Base-by-base conservation (phyloP, 2,329 filamentous ascomycete species). In the Chrysosporium queenslandicum region DNA sequence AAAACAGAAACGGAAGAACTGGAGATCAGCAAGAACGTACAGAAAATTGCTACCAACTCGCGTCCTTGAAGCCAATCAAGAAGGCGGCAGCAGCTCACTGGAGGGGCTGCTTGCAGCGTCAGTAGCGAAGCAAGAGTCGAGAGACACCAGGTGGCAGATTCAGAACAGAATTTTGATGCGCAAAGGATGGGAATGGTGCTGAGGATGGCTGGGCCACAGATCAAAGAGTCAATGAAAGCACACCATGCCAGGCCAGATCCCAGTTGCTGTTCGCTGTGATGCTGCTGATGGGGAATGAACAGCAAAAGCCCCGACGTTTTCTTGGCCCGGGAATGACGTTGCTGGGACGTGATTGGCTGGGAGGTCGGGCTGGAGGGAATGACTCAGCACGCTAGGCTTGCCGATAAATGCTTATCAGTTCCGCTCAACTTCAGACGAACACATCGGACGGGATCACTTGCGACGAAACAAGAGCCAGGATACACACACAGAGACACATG, bases 301-400 rank as follows among this genome's bases (percentile, higher is more conserved):
- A 42, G 48, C 48, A 43, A 42, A 51, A 37, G 30, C 30, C 9
- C 48, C 32, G 45, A 47, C 27, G n/a, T n/a, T 36, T 30, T 47
- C 45, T 47, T 47, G 48, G 21, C 47, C 39, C 4, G n/a, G 20
- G 30, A 49, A 51, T 51, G 48, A 51, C 48, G 48, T 45, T 51
- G 39, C 48, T 3, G 27, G 12, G 6, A 9, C n/a, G 27, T 51
- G 48, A 51, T 51, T 51, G 48, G 48, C 27, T 34, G 18, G 48
- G 23, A 21, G 45, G 8, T 37, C 4, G 29, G 29, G 45, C 3
- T 16, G 46, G 5, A 7, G 6, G 39, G 2, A 6, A 7, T 41
- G 39, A 41, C 39, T 41, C 39, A 41, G 39, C 20, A 21, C 23
- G n/a, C 23, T 43, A 16, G 41, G 23, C 41, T 43, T 32, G 42